Base-by-base conservation (phyloP, 805 yeast species). In the Metschnikowia lunata region DNA sequence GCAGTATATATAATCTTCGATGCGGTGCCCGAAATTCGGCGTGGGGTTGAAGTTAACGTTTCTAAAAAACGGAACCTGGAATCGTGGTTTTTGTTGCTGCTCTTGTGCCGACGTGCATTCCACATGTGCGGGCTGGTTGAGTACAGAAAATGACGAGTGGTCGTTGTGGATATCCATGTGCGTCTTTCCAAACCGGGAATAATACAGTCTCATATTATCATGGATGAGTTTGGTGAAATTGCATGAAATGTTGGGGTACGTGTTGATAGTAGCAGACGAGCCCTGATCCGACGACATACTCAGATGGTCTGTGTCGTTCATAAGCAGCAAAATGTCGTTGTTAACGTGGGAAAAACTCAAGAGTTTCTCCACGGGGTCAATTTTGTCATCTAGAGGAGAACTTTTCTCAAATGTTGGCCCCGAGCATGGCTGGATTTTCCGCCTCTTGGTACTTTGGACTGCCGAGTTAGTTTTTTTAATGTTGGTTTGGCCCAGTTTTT, bases 341-440 rank as follows among this genome's bases (percentile, higher is more conserved):
- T 64, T 58, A 26, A 54, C 45, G 41, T 56, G 63, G 9, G 70
- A 59, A 42, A 67, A 62, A 44, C 70, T 63, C 39, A 70, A 56
- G 30, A 71, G 59, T 47, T 61, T 69, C 50, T 70, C 72, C 40
- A 71, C 73, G 6, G 75, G 75, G 50, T 71, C 75, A 26, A 69
- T 61, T 42, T 55, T 64, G 47, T 68, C 71, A 28, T 55, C 50
- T n/a, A 26, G 31, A n/a, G 38, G 30, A n/a, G 57, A 56, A n/a
- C 18, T 15, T n/a, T 26, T 28, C 12, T 29, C 41, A 13, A 14
- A 12, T 14, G 15, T n/a, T n/a, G n/a, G 36, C 12, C 18, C 37
- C 11, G 6, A 7, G 18, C 27, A 9, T 3, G 23, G 23, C 23
- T 18, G 23, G n/a, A 36, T 34, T 40, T 37, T 45, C 30, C 44